Evolutionary conservation across 2,329 filamentous ascomycete genomes (phyloP).

Genomic region (Alternaria sp.): DNA sequence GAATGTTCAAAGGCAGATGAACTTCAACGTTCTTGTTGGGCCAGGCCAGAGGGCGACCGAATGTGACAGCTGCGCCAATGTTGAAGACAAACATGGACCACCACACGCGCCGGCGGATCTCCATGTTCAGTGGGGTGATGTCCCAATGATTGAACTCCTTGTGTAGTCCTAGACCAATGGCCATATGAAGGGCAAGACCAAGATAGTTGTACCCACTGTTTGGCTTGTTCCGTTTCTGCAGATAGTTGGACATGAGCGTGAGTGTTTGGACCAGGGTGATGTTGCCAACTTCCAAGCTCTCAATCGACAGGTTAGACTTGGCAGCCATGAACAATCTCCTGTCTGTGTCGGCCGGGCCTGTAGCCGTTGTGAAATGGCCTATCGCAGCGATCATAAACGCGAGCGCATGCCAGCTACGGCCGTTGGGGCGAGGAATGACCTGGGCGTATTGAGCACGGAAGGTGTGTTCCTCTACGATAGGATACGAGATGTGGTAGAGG

Average conservation of each 20-base stretch:
- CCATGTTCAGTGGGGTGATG: slow-evolving; percentile 49
- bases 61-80: slow-evolving; percentile 59
- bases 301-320: slow-evolving; percentile 54
- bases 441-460: slow-evolving; percentile 57
- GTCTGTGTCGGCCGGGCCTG: background rate
- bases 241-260: slow-evolving; percentile 56
- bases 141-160: slow-evolving; percentile 58
- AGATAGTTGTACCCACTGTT: slow-evolving; percentile 60
- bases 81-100: slow-evolving; percentile 55
- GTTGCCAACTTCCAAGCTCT: slow-evolving; percentile 58
- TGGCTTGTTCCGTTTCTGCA: slow-evolving; percentile 59
- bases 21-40: slow-evolving; percentile 13
- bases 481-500: slow-evolving; percentile 56
- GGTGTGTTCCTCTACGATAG: slow-evolving; percentile 56
- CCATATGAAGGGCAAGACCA: slow-evolving; percentile 58
- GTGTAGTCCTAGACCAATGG: slow-evolving; percentile 59
- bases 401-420: slow-evolving; percentile 37
- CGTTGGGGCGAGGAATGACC: slow-evolving; percentile 42
- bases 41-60: slow-evolving; percentile 53
- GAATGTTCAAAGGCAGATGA: slow-evolving; percentile 14
- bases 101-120: slow-evolving; percentile 46
- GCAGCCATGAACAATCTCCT: slow-evolving; percentile 29
- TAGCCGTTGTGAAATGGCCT: slow-evolving; percentile 2
- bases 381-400: background rate
- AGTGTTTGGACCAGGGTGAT: slow-evolving; percentile 58